Percentiles rank a stretch among this genome's conserved stretches.
phyloP scores from a whole-genome alignment of 148 eudicot genomes.

The Vaccinium corymbosum region DNA sequence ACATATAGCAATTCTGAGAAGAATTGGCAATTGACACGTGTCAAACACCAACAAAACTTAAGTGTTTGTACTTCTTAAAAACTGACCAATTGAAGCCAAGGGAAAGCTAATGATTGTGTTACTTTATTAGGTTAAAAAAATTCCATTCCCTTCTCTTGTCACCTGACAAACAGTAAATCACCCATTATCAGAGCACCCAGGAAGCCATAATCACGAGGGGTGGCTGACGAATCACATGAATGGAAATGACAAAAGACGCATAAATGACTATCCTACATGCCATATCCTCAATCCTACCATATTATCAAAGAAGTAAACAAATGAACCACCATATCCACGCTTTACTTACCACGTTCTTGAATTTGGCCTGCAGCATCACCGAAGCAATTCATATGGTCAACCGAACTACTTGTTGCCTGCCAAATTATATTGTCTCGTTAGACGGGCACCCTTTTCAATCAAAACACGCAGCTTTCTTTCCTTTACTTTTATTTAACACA shows the following conservation, averaged over 20 bases:
- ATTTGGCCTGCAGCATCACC: conserved; percentile 75
- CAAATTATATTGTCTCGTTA: not conserved
- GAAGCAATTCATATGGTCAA: conserved; percentile 76
- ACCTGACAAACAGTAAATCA: not conserved
- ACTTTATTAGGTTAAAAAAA: not conserved
- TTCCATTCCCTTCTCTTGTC: not conserved
- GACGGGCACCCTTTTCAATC: not conserved
- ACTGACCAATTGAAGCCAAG: not conserved
- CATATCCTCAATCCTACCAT: not conserved
- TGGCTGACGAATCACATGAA: not conserved
- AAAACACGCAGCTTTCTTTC: not conserved
- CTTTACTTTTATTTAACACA: not conserved
- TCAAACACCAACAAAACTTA: not conserved
- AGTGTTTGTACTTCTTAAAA: not conserved
- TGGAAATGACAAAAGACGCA: not conserved
- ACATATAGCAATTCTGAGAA: not conserved
- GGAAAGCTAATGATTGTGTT: not conserved
- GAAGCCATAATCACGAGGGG: not conserved
- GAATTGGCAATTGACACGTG: not conserved
- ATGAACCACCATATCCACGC: conserved; percentile 1
- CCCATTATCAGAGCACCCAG: not conserved
- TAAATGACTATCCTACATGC: not conserved
- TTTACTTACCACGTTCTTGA: conserved; percentile 65
- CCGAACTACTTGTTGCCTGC: conserved; percentile 58
- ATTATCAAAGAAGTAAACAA: not conserved